Percentiles rank a stretch among this genome's conserved stretches.
phyloP scores from a whole-genome alignment of 2,329 filamentous ascomycete species.

The Penicillium sp. region DNA sequence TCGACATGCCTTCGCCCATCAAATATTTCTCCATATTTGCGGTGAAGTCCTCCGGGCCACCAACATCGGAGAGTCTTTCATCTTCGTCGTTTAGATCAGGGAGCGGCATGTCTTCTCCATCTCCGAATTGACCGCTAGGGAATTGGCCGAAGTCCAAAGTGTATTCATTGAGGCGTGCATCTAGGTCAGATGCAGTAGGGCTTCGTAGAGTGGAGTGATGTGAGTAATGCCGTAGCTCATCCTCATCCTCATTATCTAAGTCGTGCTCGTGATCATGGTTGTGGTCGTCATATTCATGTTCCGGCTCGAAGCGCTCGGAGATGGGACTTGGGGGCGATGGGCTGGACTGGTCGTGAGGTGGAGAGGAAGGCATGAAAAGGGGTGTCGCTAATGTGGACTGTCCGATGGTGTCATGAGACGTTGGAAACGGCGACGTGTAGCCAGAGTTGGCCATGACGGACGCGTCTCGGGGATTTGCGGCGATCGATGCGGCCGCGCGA shows the following conservation, averaged over 20 bases:
- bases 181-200: constrained; percentile 33
- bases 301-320: constrained; percentile 16
- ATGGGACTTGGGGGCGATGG: constrained; percentile 23
- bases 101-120: constrained; percentile 25
- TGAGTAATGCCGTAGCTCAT: constrained; percentile 7
- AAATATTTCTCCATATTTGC: constrained; percentile 43
- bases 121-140: constrained; percentile 26
- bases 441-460: constrained; percentile 39
- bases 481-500: background rate
- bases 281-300: constrained; percentile 4
- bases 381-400: constrained; percentile 40
- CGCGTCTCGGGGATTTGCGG: background rate
- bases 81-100: constrained; percentile 27
- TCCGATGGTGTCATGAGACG: constrained; percentile 44
- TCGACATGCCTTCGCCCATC: constrained; percentile 26
- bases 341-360: constrained; percentile 23
- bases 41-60: constrained; percentile 45
- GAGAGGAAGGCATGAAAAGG: constrained; percentile 38
- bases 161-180: constrained; percentile 42
- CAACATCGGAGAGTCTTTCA: constrained; percentile 39
- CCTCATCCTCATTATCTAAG: constrained; percentile 7
- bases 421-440: constrained; percentile 39
- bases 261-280: constrained; percentile 11
- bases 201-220: constrained; percentile 26
- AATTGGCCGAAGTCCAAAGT: constrained; percentile 42